A percentile compares a stretch with the other conserved stretches of the same genome.
phyloP scores from a whole-genome alignment of 805 yeast genomes.

The Metschnikowia noctiluminum region DNA sequence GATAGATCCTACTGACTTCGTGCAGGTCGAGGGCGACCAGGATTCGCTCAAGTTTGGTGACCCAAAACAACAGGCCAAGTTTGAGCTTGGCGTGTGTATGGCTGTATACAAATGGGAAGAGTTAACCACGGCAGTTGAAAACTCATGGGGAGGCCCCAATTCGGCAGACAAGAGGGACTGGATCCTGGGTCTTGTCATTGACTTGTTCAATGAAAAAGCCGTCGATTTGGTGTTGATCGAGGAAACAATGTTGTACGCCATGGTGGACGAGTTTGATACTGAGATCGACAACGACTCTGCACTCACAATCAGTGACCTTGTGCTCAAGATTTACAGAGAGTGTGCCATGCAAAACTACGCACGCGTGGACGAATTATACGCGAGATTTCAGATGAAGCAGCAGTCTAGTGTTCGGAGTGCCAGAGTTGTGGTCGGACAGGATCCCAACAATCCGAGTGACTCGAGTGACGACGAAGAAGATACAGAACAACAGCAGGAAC shows the following conservation, averaged over 20 bases:
- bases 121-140: constrained; percentile 81
- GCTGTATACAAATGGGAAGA: constrained; percentile 89
- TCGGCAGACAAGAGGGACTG: constrained; percentile 92
- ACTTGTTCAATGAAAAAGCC: constrained; percentile 61
- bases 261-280: constrained; percentile 93
- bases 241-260: constrained; percentile 79
- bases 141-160: constrained; percentile 94
- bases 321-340: constrained; percentile 64
- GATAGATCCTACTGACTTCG: constrained; percentile 49
- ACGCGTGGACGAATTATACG: constrained; percentile 57
- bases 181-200: constrained; percentile 81
- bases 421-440: constrained; percentile 50
- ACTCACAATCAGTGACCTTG: constrained; percentile 61
- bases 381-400: constrained; percentile 56
- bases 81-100: constrained; percentile 93
- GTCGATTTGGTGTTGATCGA: constrained; percentile 81
- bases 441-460: constrained; percentile 60
- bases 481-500: constrained; percentile 34
- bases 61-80: constrained; percentile 72
- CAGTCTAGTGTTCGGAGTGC: constrained; percentile 25
- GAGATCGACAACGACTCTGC: constrained; percentile 89
- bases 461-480: constrained; percentile 46
- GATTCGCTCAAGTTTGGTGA: constrained; percentile 44
- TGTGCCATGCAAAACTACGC: constrained; percentile 52
- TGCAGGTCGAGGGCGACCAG: constrained; percentile 47